Conservation (phyloP, 2,329 filamentous ascomycete genomes). For the Malbranchea cinnamomea region DNA sequence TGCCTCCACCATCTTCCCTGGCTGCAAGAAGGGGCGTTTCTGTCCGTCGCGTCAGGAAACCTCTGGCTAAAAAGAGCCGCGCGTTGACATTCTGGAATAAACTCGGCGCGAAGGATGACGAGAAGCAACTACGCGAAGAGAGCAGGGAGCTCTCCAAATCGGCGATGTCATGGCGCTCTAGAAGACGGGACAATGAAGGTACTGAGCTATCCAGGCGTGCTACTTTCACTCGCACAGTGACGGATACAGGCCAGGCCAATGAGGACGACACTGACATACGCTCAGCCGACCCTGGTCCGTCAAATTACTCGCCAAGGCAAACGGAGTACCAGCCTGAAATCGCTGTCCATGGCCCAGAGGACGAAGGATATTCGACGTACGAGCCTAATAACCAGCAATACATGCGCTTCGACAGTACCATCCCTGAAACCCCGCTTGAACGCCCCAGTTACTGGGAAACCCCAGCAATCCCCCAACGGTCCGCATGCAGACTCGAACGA, state of each 20-base stretch:
- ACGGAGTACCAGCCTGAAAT: neutral
- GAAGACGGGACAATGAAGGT: too few species aligned
- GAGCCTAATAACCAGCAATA: too few species aligned
- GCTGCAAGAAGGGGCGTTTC: slow-evolving; percentile 39
- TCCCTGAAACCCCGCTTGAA: too few species aligned
- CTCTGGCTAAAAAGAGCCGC: slow-evolving; percentile 49
- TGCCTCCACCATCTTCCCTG: slow-evolving; percentile 69
- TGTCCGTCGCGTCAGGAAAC: slow-evolving; percentile 36
- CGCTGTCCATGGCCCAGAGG: neutral
- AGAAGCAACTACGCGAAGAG: slow-evolving; percentile 43
- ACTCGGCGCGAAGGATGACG: slow-evolving; percentile 82
- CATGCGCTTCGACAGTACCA: too few species aligned
- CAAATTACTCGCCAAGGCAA: slow-evolving; percentile 1
- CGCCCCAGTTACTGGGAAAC: too few species aligned
- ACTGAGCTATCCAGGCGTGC: too few species aligned
- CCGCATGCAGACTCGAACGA: too few species aligned
- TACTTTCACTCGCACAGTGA: slow-evolving; percentile 10
- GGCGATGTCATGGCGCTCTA: too few species aligned
- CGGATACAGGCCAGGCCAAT: slow-evolving; percentile 13
- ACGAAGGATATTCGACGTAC: too few species aligned
- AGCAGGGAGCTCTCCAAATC: too few species aligned
- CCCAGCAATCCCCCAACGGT: too few species aligned
- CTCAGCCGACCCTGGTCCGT: slow-evolving; percentile 1
- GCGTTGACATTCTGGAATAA: slow-evolving; percentile 71
- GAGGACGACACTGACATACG: slow-evolving; percentile 4